Conservation (phyloP, 2,329 filamentous ascomycete genomes). For the Aspergillus pseudoterreus region DNA sequence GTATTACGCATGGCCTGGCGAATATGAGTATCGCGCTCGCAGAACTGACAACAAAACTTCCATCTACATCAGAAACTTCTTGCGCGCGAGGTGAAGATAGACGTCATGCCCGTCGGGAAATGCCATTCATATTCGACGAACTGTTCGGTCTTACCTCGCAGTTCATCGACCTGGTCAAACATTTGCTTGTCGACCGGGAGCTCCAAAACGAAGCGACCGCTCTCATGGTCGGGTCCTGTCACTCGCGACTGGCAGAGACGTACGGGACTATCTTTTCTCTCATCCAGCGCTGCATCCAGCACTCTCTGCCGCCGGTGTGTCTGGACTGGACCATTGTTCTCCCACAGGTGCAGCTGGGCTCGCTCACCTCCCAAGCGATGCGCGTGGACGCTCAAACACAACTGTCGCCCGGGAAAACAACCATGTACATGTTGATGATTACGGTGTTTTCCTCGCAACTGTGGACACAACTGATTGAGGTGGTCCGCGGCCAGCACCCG, state of each 20-base stretch:
- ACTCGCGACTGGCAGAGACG: neutral
- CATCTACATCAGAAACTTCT: neutral
- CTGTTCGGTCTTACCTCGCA: neutral
- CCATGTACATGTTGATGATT: neutral
- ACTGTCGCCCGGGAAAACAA: neutral
- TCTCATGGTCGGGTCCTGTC: neutral
- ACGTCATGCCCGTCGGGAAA: neutral
- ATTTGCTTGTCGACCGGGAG: neutral
- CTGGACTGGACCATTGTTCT: neutral
- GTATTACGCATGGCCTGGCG: neutral
- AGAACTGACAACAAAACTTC: neutral
- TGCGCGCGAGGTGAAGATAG: neutral
- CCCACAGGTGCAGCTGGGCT: neutral
- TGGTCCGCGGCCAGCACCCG: neutral
- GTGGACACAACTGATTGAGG: neutral
- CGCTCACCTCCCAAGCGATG: neutral
- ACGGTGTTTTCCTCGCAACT: neutral
- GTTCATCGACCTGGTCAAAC: neutral
- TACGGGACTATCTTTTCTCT: neutral
- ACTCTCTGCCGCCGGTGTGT: neutral
- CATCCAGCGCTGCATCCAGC: neutral
- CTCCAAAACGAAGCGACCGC: neutral
- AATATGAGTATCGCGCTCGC: neutral
- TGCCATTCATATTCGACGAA: neutral
- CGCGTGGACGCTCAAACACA: neutral